A percentile compares a stretch with the other conserved stretches of the same genome.
These are phyloP conservation scores for Aspergillus uvarum DNA, from an alignment of 2,329 filamentous ascomycete genomes.

Conservation along the genomic window DNA sequence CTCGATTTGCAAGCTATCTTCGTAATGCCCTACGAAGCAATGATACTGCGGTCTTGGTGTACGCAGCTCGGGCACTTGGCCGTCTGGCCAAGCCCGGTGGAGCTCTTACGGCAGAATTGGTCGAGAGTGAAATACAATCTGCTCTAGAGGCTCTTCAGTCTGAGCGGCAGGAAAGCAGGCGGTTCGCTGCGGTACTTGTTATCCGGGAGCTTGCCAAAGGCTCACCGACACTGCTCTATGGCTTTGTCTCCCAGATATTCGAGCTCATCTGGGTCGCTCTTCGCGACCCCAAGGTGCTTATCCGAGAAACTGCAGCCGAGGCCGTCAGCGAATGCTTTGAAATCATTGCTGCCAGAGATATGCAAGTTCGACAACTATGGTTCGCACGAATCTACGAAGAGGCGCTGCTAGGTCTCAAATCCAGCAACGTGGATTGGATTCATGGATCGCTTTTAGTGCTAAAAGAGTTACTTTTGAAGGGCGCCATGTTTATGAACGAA, in stretches of 20 bases:
- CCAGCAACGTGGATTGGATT: constrained; percentile 79
- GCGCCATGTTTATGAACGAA: constrained; percentile 98
- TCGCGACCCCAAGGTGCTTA: constrained; percentile 84
- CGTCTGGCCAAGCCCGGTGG: constrained; percentile 90
- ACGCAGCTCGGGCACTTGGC: constrained; percentile 83
- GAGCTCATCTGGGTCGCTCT: constrained; percentile 95
- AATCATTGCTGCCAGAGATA: constrained; percentile 90
- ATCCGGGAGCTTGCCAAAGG: constrained; percentile 87
- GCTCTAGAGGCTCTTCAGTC: constrained; percentile 96
- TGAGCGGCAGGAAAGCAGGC: constrained; percentile 86
- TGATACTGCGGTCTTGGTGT: constrained; percentile 85
- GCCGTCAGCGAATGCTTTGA: constrained; percentile 93
- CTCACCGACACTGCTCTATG: constrained; percentile 92
- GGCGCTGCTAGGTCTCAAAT: constrained; percentile 73
- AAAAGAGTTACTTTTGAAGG: constrained; percentile 88
- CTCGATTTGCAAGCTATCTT: constrained; percentile 87
- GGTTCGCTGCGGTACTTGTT: constrained; percentile 89
- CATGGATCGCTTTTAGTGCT: constrained; percentile 93
- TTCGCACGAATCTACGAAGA: constrained; percentile 90
- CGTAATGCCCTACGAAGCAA: constrained; percentile 85
- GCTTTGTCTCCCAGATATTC: constrained; percentile 91
- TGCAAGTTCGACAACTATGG: constrained; percentile 80
- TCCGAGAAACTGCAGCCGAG: constrained; percentile 86
- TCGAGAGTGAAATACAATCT: constrained; percentile 95
- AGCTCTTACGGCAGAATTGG: constrained; percentile 88